Base-by-base conservation (phyloP, 2,329 filamentous ascomycete species). In the Monascus ruber region DNA sequence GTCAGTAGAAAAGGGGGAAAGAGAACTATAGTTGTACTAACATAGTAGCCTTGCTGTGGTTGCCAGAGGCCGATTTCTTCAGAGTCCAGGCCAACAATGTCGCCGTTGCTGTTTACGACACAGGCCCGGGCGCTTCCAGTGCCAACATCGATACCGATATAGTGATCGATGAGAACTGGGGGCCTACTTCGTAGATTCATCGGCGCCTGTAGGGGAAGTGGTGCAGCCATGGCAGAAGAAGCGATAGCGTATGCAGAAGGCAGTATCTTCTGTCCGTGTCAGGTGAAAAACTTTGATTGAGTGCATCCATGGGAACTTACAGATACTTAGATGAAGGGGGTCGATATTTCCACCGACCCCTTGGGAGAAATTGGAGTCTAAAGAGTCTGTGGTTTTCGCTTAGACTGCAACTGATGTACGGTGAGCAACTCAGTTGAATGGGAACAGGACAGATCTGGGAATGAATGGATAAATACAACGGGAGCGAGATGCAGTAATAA, bases 81-180 rank as follows among this genome's bases (percentile, higher is more conserved):
- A 2, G 81, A 77, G 24, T 82, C 80, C 48, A 87, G 48, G 25
- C 68, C 70, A 28, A 82, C 76, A 65, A 98, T 96, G 57, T 95
- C 86, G 38, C 91, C 91, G 32, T 83, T 80, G 45, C 80, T 76
- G 60, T 96, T 85, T 64, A 98, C 94, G 58, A 98, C 86, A 65
- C 91, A 96, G 39, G 91, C 91, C 58, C 91, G 79, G 31, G 89
- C 91, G 60, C 86, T 94, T 40, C 91, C 91, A 17, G 91, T 98
- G 38, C 91, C 91, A 37, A 98, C 89, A 67, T 98, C 91, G 51
- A 98, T 85, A 44, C 89, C 89, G 56, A 96, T 79, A 59, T 75
- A 80, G 55, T 80, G 74, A 51, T 77, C 72, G 47, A 71, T 60
- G 43, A 74, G 70, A 32, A 73, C 65, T 42, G 68, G 68, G 38